Conservation (phyloP, 805 yeast species). For the Hanseniaspora vineae region DNA sequence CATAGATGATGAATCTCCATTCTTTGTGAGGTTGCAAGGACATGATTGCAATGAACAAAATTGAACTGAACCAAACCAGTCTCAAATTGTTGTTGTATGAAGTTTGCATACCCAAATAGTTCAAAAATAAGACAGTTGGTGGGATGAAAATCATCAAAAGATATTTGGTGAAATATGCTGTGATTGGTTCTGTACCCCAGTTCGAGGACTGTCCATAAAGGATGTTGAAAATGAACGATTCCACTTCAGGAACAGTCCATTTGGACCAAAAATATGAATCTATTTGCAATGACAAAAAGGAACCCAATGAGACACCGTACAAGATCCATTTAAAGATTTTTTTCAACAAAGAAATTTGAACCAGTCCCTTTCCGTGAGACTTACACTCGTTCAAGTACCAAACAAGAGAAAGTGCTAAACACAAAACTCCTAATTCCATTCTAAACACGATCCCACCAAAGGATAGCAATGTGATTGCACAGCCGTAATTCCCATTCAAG, state of each 20-base stretch:
- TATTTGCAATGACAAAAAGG: conserved; percentile 31
- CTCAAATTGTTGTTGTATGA: conserved; percentile 26
- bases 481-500: conserved; percentile 35
- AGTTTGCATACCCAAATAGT: conserved; percentile 25
- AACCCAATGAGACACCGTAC: conserved; percentile 42
- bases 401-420: conserved; percentile 30
- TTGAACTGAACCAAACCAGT: conserved; percentile 36
- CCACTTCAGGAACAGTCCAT: conserved; percentile 59
- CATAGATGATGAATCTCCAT: conserved; percentile 79
- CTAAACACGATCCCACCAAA: conserved; percentile 60
- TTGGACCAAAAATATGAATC: conserved; percentile 71
- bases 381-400: not conserved
- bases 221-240: conserved; percentile 62
- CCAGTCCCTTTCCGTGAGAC: not conserved
- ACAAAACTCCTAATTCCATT: conserved; percentile 51
- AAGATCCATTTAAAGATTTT: conserved; percentile 4
- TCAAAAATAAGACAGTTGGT: conserved; percentile 31
- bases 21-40: conserved; percentile 88
- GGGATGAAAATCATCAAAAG: conserved; percentile 30
- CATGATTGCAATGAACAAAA: conserved; percentile 45
- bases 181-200: conserved; percentile 80
- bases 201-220: conserved; percentile 56
- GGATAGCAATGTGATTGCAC: conserved; percentile 40
- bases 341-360: not conserved
- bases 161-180: conserved; percentile 46